Evolutionary conservation across 148 eudicot species (phyloP), one percentile per base, ranked within the genome.

Genomic region (Fagopyrum tataricum): DNA sequence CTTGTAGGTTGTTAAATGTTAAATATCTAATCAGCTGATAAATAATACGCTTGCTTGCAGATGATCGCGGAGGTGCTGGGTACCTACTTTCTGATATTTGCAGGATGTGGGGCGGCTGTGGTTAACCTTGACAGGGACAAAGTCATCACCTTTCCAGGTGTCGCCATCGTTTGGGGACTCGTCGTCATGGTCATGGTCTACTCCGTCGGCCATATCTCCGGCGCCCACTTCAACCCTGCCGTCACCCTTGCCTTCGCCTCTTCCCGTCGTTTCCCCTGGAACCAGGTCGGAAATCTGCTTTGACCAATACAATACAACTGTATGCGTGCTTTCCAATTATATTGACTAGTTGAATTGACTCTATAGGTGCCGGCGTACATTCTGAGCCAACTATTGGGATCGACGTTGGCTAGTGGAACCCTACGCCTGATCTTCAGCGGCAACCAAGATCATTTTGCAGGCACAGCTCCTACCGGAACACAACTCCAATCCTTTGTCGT

Each of bases 151-250:
- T 72, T 81, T 4, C 91, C 99, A 0, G 97, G 99, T 3, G 67
- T 96, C 4, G 75, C 99, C 0, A 86, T 92, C 1, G 92, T 86
- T 0, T 96, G 99, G 97, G 99, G 99, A 0, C 82, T 85, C 71
- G 99, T 75, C 9, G 96, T 92, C 12, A 92, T 90, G 97, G 97
- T 92, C 10, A 90, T 96, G 97, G 83, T 96, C 66, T 75, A 67
- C 72, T 48, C 76, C 15, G 76, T 73, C 17, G 76, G 75, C 67
- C 99, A 96, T 62, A 88, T 96, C 68, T 96, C 99, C n/a, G 99
- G 99, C 51, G 97, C 94, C 41, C 99, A 96, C 82, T 84, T 96
- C 24, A 96, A 96, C 72, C 99, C 99, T 23, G 92, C 99, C 6
- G 99, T 96, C 75, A 96, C 99, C 75, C 75, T 96, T 70, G 97